phyloP scores from a whole-genome alignment of 495 filamentous ascomycete species.

The Talaromyces liani region DNA sequence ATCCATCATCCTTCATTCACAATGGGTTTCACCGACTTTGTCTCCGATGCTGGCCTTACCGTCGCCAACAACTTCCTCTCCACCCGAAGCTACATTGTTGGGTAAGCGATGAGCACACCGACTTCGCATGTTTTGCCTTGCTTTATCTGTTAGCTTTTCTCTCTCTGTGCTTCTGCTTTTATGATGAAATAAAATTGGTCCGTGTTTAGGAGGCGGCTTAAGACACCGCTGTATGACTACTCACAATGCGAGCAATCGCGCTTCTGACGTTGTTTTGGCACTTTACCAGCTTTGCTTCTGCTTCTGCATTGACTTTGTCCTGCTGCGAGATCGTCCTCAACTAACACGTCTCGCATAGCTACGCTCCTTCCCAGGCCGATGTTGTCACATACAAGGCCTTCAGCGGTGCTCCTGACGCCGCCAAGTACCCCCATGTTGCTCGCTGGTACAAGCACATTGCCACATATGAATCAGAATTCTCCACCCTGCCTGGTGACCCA shows the following conservation, averaged over 20 bases:
- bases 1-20: slow-evolving; percentile 27
- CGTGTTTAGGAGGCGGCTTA: slow-evolving; percentile 99
- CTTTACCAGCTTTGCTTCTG: slow-evolving; percentile 10
- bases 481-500: slow-evolving; percentile 83
- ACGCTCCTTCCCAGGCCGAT: slow-evolving; percentile 87
- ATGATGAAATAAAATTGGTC: slow-evolving; percentile 95
- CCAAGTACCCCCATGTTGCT: slow-evolving; percentile 86
- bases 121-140: slow-evolving; percentile 12
- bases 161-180: slow-evolving; percentile 17
- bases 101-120: slow-evolving; percentile 49
- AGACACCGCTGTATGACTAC: slow-evolving; percentile 90
- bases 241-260: slow-evolving; percentile 71
- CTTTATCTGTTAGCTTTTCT: slow-evolving; percentile 6
- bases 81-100: slow-evolving; percentile 87
- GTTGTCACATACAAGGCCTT: slow-evolving; percentile 89
- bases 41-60: slow-evolving; percentile 78
- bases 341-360: slow-evolving; percentile 46
- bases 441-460: slow-evolving; percentile 99
- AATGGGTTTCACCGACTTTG: slow-evolving; percentile 96
- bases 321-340: slow-evolving; percentile 9
- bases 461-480: slow-evolving; percentile 83
- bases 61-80: slow-evolving; percentile 85
- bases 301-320: background rate
- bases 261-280: slow-evolving; percentile 55
- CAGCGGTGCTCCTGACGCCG: slow-evolving; percentile 62